Evolutionary conservation across 2,329 filamentous ascomycete species (phyloP).

Genomic region (Colletotrichum liriopes): DNA sequence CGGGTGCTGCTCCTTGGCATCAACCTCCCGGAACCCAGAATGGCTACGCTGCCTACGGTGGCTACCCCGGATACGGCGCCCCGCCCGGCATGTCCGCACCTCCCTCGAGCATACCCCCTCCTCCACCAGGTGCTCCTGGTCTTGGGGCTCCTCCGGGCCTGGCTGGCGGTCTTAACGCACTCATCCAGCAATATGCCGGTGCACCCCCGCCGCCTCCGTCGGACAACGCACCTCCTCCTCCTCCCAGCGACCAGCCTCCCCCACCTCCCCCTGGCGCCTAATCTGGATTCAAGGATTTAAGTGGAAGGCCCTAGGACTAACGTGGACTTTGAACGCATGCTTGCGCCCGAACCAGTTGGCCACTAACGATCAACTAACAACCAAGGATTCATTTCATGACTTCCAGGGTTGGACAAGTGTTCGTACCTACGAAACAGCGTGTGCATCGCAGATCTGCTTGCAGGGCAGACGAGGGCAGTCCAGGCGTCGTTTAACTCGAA

Average conservation of each 20-base stretch:
- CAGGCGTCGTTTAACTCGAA: background rate
- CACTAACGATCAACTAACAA: constrained; percentile 39
- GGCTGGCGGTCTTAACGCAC: constrained; percentile 71
- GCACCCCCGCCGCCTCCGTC: constrained; percentile 68
- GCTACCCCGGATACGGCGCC: constrained; percentile 66
- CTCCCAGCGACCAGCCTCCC: constrained; percentile 72
- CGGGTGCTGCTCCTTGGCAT: constrained; percentile 70
- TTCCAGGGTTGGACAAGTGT: constrained; percentile 21
- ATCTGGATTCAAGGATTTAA: constrained; percentile 31
- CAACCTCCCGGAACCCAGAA: constrained; percentile 66
- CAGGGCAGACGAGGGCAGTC: background rate
- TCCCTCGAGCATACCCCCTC: constrained; percentile 52
- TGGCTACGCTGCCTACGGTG: constrained; percentile 71
- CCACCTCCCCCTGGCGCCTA: constrained; percentile 73
- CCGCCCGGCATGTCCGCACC: constrained; percentile 67
- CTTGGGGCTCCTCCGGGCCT: constrained; percentile 70
- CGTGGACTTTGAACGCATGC: constrained; percentile 7
- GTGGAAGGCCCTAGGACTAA: constrained; percentile 24
- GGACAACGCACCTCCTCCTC: constrained; percentile 73
- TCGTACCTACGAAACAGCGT: constrained; percentile 1
- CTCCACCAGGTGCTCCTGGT: constrained; percentile 52
- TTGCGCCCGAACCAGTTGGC: constrained; percentile 7
- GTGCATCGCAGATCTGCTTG: background rate
- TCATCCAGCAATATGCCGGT: constrained; percentile 77
- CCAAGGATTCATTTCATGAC: constrained; percentile 30